Conservation (phyloP, 179 eudicot species). For the Spinacia oleracea region DNA sequence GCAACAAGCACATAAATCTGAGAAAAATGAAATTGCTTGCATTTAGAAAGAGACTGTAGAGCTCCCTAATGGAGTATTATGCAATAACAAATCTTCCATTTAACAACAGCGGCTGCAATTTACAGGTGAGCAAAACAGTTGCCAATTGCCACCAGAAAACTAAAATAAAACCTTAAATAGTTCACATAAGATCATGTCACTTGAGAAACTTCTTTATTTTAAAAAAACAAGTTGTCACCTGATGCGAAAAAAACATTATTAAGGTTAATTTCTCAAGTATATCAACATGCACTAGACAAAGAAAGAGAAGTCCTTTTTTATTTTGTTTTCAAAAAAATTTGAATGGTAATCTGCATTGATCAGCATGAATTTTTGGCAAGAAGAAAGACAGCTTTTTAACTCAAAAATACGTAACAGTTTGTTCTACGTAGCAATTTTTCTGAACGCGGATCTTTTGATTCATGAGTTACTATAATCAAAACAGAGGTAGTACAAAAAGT, state of each 20-base stretch:
- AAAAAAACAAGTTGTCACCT: neutral
- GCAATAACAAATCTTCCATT: neutral
- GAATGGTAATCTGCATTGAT: neutral
- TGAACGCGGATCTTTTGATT: neutral
- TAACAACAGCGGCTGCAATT: neutral
- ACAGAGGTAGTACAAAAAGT: neutral
- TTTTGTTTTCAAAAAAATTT: neutral
- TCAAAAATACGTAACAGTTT: neutral
- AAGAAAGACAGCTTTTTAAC: neutral
- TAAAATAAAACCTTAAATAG: neutral
- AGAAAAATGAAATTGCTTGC: neutral
- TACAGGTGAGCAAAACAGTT: neutral
- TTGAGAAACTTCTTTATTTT: neutral
- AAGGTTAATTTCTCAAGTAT: neutral
- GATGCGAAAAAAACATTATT: neutral
- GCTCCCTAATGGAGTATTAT: no score
- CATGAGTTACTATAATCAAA: neutral
- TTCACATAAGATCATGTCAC: neutral
- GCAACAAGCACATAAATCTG: neutral
- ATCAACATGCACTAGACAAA: neutral
- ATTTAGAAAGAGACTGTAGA: neutral
- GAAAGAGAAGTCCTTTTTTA: neutral
- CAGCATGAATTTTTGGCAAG: neutral
- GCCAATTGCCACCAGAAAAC: neutral
- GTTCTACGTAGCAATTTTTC: neutral